phyloP scores from a whole-genome alignment of 2,329 filamentous ascomycete genomes.

The Knufia petricola region DNA sequence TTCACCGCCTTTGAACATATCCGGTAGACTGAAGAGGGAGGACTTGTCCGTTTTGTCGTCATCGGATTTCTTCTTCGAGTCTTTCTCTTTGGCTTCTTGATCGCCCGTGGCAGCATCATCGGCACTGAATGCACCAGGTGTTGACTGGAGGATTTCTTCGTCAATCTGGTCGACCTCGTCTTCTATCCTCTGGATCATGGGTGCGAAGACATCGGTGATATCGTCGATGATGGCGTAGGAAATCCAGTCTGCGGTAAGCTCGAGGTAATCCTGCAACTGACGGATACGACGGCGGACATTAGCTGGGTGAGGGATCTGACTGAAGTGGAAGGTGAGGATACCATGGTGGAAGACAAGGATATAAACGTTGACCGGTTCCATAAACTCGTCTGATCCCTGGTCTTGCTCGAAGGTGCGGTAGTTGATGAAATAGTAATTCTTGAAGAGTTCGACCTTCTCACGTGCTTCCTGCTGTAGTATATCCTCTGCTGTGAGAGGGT shows the following conservation, averaged over 20 bases:
- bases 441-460: conserved; percentile 95
- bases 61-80: conserved; percentile 31
- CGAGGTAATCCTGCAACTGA: conserved; percentile 86
- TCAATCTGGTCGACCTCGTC: conserved; percentile 97
- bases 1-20: conserved; percentile 12
- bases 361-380: conserved; percentile 96
- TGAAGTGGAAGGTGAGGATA: conserved; percentile 88
- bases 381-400: conserved; percentile 73
- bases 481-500: conserved; percentile 89
- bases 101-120: conserved; percentile 27
- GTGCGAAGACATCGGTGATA: conserved; percentile 92
- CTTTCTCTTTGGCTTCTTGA: conserved; percentile 25
- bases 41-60: conserved; percentile 13
- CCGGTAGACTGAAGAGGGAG: neutral
- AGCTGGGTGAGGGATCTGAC: conserved; percentile 87
- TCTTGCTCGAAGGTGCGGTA: conserved; percentile 98
- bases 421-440: conserved; percentile 97
- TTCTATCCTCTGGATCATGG: conserved; percentile 85
- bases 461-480: conserved; percentile 96
- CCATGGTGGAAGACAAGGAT: conserved; percentile 94
- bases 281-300: conserved; percentile 91
- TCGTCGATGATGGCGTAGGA: conserved; percentile 97
- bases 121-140: conserved; percentile 53
- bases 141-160: conserved; percentile 63
- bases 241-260: conserved; percentile 93